Base-by-base conservation (phyloP, 1,284 basidiomycete genomes). In the Sanguinoderma infundibulare region DNA sequence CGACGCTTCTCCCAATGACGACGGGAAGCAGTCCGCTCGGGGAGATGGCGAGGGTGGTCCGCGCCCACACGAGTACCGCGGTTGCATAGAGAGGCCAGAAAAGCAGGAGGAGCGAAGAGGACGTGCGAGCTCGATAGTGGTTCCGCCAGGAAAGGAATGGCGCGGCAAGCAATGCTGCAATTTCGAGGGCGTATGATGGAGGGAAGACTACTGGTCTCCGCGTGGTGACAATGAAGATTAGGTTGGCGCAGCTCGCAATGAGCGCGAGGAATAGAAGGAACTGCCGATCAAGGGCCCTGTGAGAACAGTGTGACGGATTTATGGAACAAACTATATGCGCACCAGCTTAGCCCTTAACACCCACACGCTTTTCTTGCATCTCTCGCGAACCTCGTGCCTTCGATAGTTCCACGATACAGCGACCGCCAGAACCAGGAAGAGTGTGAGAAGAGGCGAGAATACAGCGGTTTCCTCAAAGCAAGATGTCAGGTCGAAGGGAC, bases 381-480 rank as follows among this genome's bases (percentile, higher is more conserved):
- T 69, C 30, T 68, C 67, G 34, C 74, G 72, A 3, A 65, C 47
- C 22, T 75, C 67, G 22, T 62, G 62, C 22, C 72, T 46, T 24
- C 70, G 63, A 39, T 81, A 62, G 53, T 73, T 55, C 57, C 75
- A 70, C 61, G 78, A 73, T 60, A 79, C 81, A 24, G 76, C 62
- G 24, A 80, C 62, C 6, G 78, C 78, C 9, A 78, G 67, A 54
- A 87, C 26, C 51, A 87, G 62, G 60, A 92, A 74, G 20, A 81
- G 38, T 2, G 80, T 73, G 35, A 90, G 76, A 1, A 90, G 72
- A 0, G 79, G 69, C 0, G 89, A 79, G 2, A 91, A 72, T 0
- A 94, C 49, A n/a, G 89, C 71, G 34, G 85, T 87, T 65, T 92
- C 88, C 71, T 96, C 91, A 69, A 93, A 94, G 75, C 96, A 98